Conservation (phyloP, 352 stramenopile genomes). For the Pythium guiyangense region DNA sequence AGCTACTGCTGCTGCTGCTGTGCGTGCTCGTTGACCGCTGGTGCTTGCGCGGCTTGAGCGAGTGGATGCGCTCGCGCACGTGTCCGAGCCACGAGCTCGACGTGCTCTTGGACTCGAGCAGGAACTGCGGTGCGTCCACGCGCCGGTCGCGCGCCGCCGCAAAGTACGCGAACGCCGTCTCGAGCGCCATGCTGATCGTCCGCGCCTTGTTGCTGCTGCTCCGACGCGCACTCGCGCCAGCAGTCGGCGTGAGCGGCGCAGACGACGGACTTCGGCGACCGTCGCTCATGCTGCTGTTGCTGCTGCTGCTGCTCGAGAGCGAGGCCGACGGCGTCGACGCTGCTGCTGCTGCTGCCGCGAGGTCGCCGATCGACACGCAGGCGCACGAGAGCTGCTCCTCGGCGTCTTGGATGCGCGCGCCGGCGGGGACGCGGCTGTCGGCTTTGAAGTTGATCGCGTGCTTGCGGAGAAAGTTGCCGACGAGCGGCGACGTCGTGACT, state of each 20-base stretch:
- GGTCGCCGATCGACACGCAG: slow-evolving; percentile 59
- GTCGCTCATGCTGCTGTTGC: neutral
- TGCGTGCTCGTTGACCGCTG: slow-evolving; percentile 25
- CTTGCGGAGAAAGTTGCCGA: slow-evolving; percentile 58
- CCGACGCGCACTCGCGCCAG: neutral
- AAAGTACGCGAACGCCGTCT: slow-evolving; percentile 77
- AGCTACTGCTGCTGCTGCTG: neutral
- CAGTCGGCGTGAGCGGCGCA: neutral
- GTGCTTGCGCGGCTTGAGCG: slow-evolving; percentile 58
- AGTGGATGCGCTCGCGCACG: slow-evolving; percentile 54
- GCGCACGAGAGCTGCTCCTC: slow-evolving; percentile 62
- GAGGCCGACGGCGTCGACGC: slow-evolving; percentile 21
- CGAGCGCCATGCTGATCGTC: slow-evolving; percentile 66
- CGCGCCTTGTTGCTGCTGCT: slow-evolving; percentile 70
- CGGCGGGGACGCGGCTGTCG: slow-evolving; percentile 34
- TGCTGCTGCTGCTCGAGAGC: slow-evolving; percentile 20
- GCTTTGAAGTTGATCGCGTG: slow-evolving; percentile 77
- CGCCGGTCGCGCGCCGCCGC: slow-evolving; percentile 50
- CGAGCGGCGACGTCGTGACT: slow-evolving; percentile 36
- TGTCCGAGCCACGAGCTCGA: slow-evolving; percentile 61
- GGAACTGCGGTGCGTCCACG: slow-evolving; percentile 44
- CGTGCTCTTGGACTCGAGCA: slow-evolving; percentile 52
- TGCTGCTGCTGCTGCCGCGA: slow-evolving; percentile 20
- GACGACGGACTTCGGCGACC: neutral
- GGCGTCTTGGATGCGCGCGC: slow-evolving; percentile 38